Conservation (phyloP, 1,284 basidiomycete species). For the Trichosporon inkin region DNA sequence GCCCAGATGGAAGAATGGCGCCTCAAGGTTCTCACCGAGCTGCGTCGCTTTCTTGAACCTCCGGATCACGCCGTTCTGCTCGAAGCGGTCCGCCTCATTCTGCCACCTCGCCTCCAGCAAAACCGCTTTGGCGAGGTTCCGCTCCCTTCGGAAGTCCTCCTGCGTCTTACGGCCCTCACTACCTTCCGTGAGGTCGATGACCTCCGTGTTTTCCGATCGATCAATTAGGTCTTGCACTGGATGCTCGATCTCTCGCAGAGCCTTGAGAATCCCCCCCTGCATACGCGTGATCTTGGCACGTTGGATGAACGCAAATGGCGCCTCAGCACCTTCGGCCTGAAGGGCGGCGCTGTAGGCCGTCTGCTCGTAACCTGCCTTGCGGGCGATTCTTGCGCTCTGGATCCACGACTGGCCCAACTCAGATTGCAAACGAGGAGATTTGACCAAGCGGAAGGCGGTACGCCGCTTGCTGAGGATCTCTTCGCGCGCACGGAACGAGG, state of each 20-base stretch:
- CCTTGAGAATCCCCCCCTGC: constrained; percentile 76
- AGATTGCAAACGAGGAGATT: constrained; percentile 42
- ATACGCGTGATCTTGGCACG: constrained; percentile 81
- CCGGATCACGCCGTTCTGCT: constrained; percentile 61
- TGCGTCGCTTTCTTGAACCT: constrained; percentile 60
- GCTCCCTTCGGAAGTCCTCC: constrained; percentile 43
- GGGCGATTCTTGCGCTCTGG: constrained; percentile 85
- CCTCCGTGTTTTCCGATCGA: constrained; percentile 3
- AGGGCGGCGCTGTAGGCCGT: constrained; percentile 95
- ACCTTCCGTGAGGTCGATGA: constrained; percentile 57
- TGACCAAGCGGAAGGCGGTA: constrained; percentile 65
- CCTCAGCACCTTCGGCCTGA: constrained; percentile 74
- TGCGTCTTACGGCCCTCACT: constrained; percentile 51
- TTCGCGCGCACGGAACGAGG: constrained; percentile 88
- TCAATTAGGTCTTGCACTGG: constrained; percentile 13
- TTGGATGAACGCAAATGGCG: constrained; percentile 82
- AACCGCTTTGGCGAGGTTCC: constrained; percentile 67
- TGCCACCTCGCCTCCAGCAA: constrained; percentile 90
- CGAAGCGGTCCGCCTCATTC: constrained; percentile 78
- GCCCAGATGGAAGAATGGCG: constrained; percentile 77
- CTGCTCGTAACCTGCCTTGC: constrained; percentile 92
- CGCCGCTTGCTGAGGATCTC: constrained; percentile 85
- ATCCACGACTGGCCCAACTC: constrained; percentile 86
- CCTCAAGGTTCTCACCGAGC: constrained; percentile 67
- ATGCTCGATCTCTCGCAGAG: constrained; percentile 69